Percentiles rank a stretch among this genome's conserved stretches.
phyloP scores from a whole-genome alignment of 2,329 filamentous ascomycete genomes.

The Neonectria sp. region DNA sequence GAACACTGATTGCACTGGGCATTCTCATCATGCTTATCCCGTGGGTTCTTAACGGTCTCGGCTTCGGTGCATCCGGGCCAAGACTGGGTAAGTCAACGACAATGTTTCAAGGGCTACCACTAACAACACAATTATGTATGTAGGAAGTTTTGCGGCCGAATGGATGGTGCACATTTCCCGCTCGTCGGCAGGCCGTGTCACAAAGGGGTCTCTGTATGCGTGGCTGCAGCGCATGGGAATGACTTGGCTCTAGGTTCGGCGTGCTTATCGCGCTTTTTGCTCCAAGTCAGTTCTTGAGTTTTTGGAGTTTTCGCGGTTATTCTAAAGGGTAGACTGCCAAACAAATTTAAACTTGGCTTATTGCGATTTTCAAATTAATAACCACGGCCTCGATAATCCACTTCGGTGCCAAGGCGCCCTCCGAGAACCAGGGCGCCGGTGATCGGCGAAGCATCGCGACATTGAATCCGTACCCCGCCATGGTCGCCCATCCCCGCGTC shows the following conservation, averaged over 20 bases:
- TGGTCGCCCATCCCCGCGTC: constrained; percentile 1
- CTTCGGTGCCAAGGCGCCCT: constrained; percentile 16
- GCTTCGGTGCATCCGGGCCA: constrained; percentile 37
- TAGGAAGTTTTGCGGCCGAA: constrained; percentile 42
- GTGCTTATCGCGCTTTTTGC: background rate
- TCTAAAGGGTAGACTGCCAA: background rate
- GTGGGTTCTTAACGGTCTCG: constrained; percentile 41
- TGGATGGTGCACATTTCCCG: constrained; percentile 44
- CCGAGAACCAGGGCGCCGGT: constrained; percentile 29
- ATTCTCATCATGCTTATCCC: constrained; percentile 38
- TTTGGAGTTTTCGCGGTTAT: background rate
- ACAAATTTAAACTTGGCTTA: background rate
- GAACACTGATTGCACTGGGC: constrained; percentile 37
- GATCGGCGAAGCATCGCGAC: constrained; percentile 36
- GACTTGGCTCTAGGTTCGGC: constrained; percentile 23
- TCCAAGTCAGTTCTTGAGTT: background rate
- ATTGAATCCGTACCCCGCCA: constrained; percentile 12
- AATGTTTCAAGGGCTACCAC: accelerated
- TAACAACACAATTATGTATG: accelerated
- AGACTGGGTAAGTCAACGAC: constrained; percentile 30
- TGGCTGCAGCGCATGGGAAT: constrained; percentile 43
- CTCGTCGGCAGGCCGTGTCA: constrained; percentile 24
- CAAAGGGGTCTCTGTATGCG: constrained; percentile 38
- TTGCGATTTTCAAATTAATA: background rate
- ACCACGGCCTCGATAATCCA: background rate